Percentiles rank a stretch among this genome's conserved stretches.
Conservation (phyloP, 352 stramenopile species). For the Lagenidium sp. region DNA sequence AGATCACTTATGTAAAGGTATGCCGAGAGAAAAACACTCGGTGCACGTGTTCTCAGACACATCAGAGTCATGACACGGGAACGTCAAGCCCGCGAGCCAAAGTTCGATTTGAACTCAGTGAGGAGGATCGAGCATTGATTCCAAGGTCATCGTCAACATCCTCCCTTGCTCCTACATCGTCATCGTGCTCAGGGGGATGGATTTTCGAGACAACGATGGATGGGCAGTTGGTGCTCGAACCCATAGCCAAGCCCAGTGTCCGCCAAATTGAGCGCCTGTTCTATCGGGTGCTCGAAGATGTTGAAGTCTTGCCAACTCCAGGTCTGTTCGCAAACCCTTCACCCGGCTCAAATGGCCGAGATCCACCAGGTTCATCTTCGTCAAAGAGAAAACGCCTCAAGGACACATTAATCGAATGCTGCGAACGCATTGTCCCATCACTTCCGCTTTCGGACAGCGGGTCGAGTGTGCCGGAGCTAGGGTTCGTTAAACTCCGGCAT, state of each 20-base stretch:
- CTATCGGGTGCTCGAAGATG: conserved; percentile 65
- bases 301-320: conserved; percentile 55
- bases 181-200: conserved; percentile 61
- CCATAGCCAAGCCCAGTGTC: conserved; percentile 41
- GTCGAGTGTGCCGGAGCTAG: conserved; percentile 17
- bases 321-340: conserved; percentile 10
- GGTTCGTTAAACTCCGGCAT: conserved; percentile 74
- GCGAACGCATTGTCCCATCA: conserved; percentile 53
- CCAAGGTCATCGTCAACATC: conserved; percentile 11
- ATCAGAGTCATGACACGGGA: conserved; percentile 16
- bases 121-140: conserved; percentile 16
- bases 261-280: conserved; percentile 73
- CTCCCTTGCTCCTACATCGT: conserved; percentile 3
- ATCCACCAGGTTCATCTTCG: conserved; percentile 12
- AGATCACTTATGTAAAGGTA: conserved; percentile 81
- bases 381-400: conserved; percentile 49
- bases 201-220: conserved; percentile 86
- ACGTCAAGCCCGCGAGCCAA: conserved; percentile 9
- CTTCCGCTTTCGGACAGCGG: conserved; percentile 3
- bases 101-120: conserved; percentile 10
- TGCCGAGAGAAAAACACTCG: conserved; percentile 65
- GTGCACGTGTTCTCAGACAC: conserved; percentile 38
- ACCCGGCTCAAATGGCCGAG: background rate
- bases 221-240: conserved; percentile 64
- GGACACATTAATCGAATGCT: conserved; percentile 70